These are phyloP conservation scores for Myriosclerotinia scirpicola DNA, from an alignment of 2,329 filamentous ascomycete genomes.

Conservation along the genomic window DNA sequence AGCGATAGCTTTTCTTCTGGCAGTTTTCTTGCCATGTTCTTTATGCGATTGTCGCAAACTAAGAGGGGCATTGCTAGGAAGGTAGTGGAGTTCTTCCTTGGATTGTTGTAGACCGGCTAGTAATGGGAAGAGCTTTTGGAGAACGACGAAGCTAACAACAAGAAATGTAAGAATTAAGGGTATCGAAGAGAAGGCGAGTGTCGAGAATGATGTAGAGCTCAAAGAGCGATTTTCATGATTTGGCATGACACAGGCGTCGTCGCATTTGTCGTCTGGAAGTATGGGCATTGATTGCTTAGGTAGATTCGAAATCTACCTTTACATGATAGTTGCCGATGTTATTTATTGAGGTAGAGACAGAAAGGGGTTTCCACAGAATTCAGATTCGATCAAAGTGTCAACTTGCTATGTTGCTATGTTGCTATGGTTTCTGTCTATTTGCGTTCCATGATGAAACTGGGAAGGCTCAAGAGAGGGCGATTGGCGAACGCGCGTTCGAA, in stretches of 20 bases:
- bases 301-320: conserved; percentile 26
- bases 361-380: background rate
- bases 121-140: conserved; percentile 70
- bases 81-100: conserved; percentile 57
- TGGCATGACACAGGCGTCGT: conserved; percentile 33
- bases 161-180: conserved; percentile 73
- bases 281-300: conserved; percentile 33
- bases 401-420: background rate
- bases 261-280: conserved; percentile 38
- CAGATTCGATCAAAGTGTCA: background rate
- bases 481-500: conserved; percentile 12
- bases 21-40: conserved; percentile 55
- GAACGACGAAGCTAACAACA: conserved; percentile 60
- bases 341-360: background rate
- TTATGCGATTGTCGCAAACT: conserved; percentile 59
- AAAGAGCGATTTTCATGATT: conserved; percentile 30
- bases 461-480: conserved; percentile 5
- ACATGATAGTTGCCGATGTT: conserved; percentile 25
- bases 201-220: conserved; percentile 42
- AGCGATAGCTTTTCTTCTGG: conserved; percentile 54
- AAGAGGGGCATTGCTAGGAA: conserved; percentile 62
- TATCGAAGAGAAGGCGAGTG: conserved; percentile 58
- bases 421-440: conserved; percentile 10
- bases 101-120: conserved; percentile 57
- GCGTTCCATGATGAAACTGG: conserved; percentile 16